Evolutionary conservation across 306 rosid species (phyloP).

Genomic region (Comarum palustre): DNA sequence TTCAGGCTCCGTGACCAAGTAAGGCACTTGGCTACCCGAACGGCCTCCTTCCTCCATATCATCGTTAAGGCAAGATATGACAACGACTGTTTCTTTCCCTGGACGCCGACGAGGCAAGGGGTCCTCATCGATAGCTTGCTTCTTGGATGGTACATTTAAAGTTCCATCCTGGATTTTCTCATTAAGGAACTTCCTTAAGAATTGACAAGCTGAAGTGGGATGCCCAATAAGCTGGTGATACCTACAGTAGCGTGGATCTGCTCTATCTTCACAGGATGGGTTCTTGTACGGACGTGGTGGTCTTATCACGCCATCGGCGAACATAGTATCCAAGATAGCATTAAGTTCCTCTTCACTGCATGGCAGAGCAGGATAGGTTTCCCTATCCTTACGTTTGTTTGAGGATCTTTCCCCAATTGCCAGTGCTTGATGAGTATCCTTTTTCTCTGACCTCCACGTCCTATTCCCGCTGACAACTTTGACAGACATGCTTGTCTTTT

Average conservation of each 20-base stretch:
- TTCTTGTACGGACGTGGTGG: background rate
- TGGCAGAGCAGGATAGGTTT: background rate
- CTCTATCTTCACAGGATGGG: background rate
- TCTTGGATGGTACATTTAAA: background rate
- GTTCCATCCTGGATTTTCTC: background rate
- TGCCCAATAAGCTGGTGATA: background rate
- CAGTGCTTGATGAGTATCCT: background rate
- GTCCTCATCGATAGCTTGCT: background rate
- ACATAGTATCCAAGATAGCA: background rate
- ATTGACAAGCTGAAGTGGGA: background rate
- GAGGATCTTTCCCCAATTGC: background rate
- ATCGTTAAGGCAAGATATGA: background rate
- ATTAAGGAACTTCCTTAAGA: background rate
- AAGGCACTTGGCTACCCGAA: background rate
- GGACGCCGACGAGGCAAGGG: background rate
- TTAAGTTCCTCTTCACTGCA: background rate
- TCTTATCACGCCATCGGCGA: background rate
- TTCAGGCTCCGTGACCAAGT: background rate
- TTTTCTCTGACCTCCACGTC: background rate
- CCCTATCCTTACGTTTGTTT: background rate
- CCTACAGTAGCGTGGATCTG: background rate
- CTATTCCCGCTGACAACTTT: background rate
- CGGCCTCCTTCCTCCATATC: background rate
- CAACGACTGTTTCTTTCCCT: background rate
- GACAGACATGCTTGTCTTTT: background rate